Conservation (phyloP, 2,329 filamentous ascomycete species). For the Venturia pyrina region DNA sequence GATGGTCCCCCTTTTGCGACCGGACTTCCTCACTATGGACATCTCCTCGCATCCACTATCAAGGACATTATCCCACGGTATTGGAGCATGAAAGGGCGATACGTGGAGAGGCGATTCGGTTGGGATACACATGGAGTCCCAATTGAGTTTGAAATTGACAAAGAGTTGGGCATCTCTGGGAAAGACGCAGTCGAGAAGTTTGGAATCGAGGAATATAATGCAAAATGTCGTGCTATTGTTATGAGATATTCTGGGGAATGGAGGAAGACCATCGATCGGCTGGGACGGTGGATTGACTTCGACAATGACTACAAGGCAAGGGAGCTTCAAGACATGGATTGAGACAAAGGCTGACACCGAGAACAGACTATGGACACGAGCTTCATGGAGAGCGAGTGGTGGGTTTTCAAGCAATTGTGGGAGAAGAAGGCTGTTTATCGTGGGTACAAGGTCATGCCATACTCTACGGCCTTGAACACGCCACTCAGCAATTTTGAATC, state of each 20-base stretch:
- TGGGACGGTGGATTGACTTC: conserved; percentile 95
- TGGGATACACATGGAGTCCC: conserved; percentile 95
- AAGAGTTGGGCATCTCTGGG: conserved; percentile 81
- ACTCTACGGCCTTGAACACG: conserved; percentile 82
- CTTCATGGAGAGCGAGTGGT: conserved; percentile 96
- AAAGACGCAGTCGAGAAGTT: conserved; percentile 79
- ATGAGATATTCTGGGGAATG: conserved; percentile 85
- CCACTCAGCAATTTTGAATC: conserved; percentile 90
- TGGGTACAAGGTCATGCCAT: conserved; percentile 88
- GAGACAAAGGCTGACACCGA: conserved; percentile 1
- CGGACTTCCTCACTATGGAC: conserved; percentile 58
- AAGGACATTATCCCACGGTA: conserved; percentile 96
- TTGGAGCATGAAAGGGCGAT: conserved; percentile 93
- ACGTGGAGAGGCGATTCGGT: conserved; percentile 85
- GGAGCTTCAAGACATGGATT: conserved; percentile 9
- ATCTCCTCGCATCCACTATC: conserved; percentile 84
- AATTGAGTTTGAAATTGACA: conserved; percentile 96
- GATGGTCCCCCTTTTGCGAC: conserved; percentile 51
- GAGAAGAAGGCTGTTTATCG: conserved; percentile 86
- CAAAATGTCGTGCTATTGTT: conserved; percentile 82
- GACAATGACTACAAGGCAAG: conserved; percentile 91
- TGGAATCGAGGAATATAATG: conserved; percentile 83
- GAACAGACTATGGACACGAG: conserved; percentile 79
- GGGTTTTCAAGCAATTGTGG: conserved; percentile 89
- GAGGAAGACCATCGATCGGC: conserved; percentile 74